Percentiles rank a stretch among this genome's conserved stretches.
Conservation (phyloP, 257 asterid genomes). For the Capsicum pubescens region DNA sequence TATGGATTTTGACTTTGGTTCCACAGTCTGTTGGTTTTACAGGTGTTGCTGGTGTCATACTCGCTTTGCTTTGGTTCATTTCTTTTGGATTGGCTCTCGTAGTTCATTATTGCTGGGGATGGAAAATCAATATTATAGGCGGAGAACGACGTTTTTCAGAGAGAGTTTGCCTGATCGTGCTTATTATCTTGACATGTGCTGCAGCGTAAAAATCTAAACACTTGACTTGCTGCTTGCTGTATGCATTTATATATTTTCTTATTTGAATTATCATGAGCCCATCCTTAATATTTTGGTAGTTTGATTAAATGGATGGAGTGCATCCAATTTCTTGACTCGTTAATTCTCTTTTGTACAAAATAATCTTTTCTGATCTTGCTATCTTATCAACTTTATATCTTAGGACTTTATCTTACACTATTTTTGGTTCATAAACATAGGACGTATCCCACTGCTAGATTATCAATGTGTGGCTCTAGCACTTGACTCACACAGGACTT, state of each 20-base stretch:
- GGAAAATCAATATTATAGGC: conserved; percentile 67
- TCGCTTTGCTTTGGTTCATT: conserved; percentile 79
- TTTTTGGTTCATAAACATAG: background rate
- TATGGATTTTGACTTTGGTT: conserved; percentile 33
- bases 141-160: conserved; percentile 56
- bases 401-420: background rate
- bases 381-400: background rate
- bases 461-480: conserved; percentile 1
- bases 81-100: conserved; percentile 83
- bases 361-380: background rate
- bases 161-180: conserved; percentile 70
- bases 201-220: conserved; percentile 72
- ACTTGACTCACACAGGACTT: background rate
- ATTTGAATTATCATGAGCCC: background rate
- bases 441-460: background rate
- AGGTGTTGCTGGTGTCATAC: conserved; percentile 75
- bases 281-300: background rate
- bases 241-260: background rate
- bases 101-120: conserved; percentile 72
- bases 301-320: background rate
- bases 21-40: conserved; percentile 93
- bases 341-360: background rate
- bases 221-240: conserved; percentile 4
- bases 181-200: conserved; percentile 70
- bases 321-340: background rate